Conservation (phyloP, 805 yeast species). For the Ogataea ganodermae region DNA sequence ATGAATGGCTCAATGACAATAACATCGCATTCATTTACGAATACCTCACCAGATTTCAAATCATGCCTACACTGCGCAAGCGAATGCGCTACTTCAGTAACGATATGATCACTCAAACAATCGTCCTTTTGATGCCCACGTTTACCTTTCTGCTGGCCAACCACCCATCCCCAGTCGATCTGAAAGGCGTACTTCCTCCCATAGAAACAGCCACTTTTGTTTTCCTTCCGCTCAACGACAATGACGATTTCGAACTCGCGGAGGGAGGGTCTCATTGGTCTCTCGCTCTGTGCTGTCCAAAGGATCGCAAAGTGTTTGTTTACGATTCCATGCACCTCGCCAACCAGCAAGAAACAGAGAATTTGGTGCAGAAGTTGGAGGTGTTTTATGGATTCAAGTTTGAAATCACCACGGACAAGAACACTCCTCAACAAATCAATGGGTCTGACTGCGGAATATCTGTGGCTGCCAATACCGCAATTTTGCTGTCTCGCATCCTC, state of each 20-base stretch:
- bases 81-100: constrained; percentile 28
- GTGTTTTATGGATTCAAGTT: constrained; percentile 27
- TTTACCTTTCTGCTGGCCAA: constrained; percentile 63
- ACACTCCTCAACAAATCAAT: constrained; percentile 61
- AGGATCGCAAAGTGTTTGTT: constrained; percentile 49
- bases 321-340: constrained; percentile 61
- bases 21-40: constrained; percentile 66
- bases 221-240: constrained; percentile 70
- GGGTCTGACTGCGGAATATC: constrained; percentile 68
- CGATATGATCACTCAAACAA: constrained; percentile 34
- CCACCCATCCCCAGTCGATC: constrained; percentile 43
- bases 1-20: constrained; percentile 76
- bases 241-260: constrained; percentile 55
- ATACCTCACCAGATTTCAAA: constrained; percentile 42
- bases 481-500: constrained; percentile 37
- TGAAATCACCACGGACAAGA: constrained; percentile 22
- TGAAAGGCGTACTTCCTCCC: constrained; percentile 48
- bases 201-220: constrained; percentile 48
- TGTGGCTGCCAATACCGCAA: constrained; percentile 40
- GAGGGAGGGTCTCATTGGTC: constrained; percentile 84
- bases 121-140: constrained; percentile 56
- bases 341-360: constrained; percentile 40
- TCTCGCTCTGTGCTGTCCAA: constrained; percentile 51
- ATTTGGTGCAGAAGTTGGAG: constrained; percentile 36
- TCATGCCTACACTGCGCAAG: constrained; percentile 29